A percentile compares a stretch with the other conserved stretches of the same genome.
Conservation (phyloP, 1,284 basidiomycete species). For the Cryptococcus deneoformans region DNA sequence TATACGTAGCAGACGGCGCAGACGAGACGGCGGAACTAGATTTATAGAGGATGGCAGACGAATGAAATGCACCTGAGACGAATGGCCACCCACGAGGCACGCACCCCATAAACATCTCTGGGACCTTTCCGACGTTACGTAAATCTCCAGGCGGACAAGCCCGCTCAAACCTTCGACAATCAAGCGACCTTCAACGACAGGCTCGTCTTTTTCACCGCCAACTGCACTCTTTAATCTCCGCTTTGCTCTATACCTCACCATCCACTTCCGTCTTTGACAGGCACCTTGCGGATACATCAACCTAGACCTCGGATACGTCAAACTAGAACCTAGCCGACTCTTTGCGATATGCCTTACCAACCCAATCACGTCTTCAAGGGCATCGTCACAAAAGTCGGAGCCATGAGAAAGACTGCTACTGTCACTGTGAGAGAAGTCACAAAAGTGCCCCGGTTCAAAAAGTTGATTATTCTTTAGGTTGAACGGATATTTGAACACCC, state of each 20-base stretch:
- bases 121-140: too few relatives aligned
- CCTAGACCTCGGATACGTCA: too few relatives aligned
- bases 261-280: not conserved
- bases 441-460: not conserved
- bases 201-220: too few relatives aligned
- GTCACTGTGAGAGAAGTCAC: conserved; percentile 24
- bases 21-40: too few relatives aligned
- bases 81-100: too few relatives aligned
- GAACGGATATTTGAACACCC: conserved; percentile 27
- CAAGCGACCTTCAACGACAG: too few relatives aligned
- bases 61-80: too few relatives aligned
- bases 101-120: too few relatives aligned
- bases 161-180: too few relatives aligned
- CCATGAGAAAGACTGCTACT: conserved; percentile 42
- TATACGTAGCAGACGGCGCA: not conserved
- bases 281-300: too few relatives aligned
- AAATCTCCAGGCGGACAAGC: too few relatives aligned
- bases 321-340: not conserved
- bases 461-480: conserved; percentile 12
- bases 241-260: not conserved
- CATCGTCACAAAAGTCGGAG: conserved; percentile 39
- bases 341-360: conserved; percentile 12
- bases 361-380: conserved; percentile 31
- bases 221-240: not conserved
- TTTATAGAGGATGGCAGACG: too few relatives aligned